Base-by-base conservation (phyloP, 371 early-diverging fungal genomes). In the Smittium culicis region DNA sequence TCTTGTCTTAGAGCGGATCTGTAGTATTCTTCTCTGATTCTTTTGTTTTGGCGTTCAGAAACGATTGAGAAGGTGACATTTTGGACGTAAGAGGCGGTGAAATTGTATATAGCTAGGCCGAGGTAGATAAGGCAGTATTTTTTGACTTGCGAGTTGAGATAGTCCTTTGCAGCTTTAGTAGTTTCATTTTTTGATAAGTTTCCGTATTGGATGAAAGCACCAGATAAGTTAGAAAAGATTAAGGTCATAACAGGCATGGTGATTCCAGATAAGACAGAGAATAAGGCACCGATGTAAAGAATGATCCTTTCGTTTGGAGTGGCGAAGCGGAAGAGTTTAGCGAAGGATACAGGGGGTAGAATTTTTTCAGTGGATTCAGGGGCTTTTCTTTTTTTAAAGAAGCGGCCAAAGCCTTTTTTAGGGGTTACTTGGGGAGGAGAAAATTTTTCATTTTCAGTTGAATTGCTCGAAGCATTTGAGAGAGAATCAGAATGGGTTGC, bases 1-100 rank as follows among this genome's bases (percentile, higher is more conserved):
- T 97, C 91, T 73, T 96, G 95, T 34, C 90, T 85, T 45, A 98
- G 78, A 54, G 93, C 82, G 0, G 93, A 79, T 57, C 80, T 81
- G 28, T 93, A 85, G 64, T 88, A 91, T 17, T 62, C 65, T 67
- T 82, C 79, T 20, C 89, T 84, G 67, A 90, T 80, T 29, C 85
- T 77, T 72, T 70, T 73, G 57, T 68, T 71, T 1, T 70, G 79
- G 61, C 76, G 78, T 73, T 71, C 73, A 1, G 82, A 66, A 24
- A 82, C 45, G 2, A 77, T 55, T 33, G 54, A 57, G 66, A 67
- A 79, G 1, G 67, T 8, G 33, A 76, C 71, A 55, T 71, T 76
- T 54, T 72, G 66, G 45, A 73, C 8, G n/a, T 71, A 69, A 30
- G 74, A 63, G 3, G 69, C 67, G 8, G 67, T 59, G 74, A 70